Percentiles rank a stretch among this genome's conserved stretches.
phyloP scores from a whole-genome alignment of 2,329 filamentous ascomycete genomes.

The Albifimbria verrucaria region DNA sequence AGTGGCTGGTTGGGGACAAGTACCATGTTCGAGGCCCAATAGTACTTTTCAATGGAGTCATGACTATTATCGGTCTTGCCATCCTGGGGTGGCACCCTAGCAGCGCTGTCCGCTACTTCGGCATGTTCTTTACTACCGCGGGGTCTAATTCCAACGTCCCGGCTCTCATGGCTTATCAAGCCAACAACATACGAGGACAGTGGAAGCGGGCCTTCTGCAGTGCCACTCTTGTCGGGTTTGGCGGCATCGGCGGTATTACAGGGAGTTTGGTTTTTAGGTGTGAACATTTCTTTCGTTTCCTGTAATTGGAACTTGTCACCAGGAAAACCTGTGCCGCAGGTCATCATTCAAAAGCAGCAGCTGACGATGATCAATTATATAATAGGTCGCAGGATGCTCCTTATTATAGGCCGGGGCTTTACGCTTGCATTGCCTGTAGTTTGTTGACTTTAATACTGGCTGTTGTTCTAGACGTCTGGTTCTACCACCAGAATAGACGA shows the following conservation, averaged over 20 bases:
- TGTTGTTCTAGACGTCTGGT: constrained; percentile 34
- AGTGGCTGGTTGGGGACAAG: constrained; percentile 64
- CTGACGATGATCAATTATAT: too few relatives aligned
- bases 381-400: constrained; percentile 51
- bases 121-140: constrained; percentile 72
- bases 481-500: constrained; percentile 41
- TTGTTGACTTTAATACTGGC: constrained; percentile 46
- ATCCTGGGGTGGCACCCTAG: constrained; percentile 66
- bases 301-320: too few relatives aligned
- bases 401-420: constrained; percentile 52
- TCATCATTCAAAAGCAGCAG: too few relatives aligned
- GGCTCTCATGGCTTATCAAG: constrained; percentile 72
- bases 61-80: constrained; percentile 66
- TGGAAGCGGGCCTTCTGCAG: constrained; percentile 83
- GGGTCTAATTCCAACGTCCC: constrained; percentile 78
- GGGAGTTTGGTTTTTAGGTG: constrained; percentile 71
- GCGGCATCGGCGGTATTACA: constrained; percentile 75
- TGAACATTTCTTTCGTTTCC: too few relatives aligned
- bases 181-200: constrained; percentile 83
- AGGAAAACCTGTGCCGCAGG: too few relatives aligned
- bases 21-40: constrained; percentile 64
- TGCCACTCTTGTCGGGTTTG: constrained; percentile 71
- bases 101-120: constrained; percentile 63
- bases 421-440: constrained; percentile 50
- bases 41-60: constrained; percentile 61